These are phyloP conservation scores for Globisporangium carolinianum DNA, from an alignment of 352 stramenopile genomes.

Conservation along the genomic window DNA sequence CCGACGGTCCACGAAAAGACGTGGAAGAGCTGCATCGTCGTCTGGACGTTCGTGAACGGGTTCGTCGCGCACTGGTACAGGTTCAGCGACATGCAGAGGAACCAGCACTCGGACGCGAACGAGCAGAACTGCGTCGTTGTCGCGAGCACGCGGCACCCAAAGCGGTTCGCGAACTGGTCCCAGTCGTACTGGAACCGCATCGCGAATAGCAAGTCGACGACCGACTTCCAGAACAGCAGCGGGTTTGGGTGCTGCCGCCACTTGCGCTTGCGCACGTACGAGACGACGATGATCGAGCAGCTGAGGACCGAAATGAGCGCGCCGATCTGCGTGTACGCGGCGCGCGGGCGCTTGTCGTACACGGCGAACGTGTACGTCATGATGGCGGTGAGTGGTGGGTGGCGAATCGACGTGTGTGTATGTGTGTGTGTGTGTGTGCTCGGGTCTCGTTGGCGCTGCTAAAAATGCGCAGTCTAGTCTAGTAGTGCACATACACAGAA, in stretches of 20 bases:
- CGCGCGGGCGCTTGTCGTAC: conserved; percentile 25
- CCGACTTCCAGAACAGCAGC: conserved; percentile 77
- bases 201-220: conserved; percentile 67
- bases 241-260: conserved; percentile 78
- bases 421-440: not conserved
- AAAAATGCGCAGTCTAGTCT: not conserved
- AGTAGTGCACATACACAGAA: not conserved
- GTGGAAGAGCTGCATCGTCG: conserved; percentile 70
- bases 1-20: conserved; percentile 66
- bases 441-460: not conserved
- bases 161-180: conserved; percentile 41
- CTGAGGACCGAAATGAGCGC: conserved; percentile 70
- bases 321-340: conserved; percentile 52
- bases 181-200: conserved; percentile 68
- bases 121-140: conserved; percentile 68
- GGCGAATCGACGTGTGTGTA: not conserved
- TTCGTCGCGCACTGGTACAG: conserved; percentile 83
- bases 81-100: conserved; percentile 82
- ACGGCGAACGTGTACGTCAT: conserved; percentile 16
- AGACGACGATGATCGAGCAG: conserved; percentile 66
- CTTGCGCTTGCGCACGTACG: conserved; percentile 54
- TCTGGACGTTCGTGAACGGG: conserved; percentile 79
- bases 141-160: conserved; percentile 48
- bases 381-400: not conserved
- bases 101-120: conserved; percentile 84